A percentile compares a stretch with the other conserved stretches of the same genome.
Conservation (phyloP, 2,329 filamentous ascomycete genomes). For the Akanthomyces muscarius region DNA sequence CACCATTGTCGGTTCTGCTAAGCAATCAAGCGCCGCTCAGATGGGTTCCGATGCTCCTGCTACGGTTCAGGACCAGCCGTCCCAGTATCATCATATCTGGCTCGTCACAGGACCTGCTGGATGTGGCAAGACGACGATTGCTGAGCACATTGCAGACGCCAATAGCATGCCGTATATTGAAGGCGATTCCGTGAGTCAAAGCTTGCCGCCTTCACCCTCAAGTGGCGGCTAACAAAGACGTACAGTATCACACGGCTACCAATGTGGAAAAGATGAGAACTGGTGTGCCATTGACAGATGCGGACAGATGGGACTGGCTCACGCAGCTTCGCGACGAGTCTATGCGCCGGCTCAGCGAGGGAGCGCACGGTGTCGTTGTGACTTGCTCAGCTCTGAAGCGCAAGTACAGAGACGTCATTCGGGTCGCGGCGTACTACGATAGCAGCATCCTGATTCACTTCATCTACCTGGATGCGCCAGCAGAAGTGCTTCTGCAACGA, state of each 20-base stretch:
- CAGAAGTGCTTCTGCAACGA: conserved; percentile 70
- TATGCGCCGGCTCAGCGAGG: conserved; percentile 50
- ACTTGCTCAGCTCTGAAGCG: conserved; percentile 95
- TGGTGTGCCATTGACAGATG: conserved; percentile 81
- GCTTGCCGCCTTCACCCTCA: conserved; percentile 11
- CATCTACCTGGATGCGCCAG: conserved; percentile 78
- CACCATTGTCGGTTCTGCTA: conserved; percentile 27
- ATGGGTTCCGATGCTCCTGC: conserved; percentile 18
- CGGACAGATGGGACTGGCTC: conserved; percentile 97
- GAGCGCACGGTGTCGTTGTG: conserved; percentile 75
- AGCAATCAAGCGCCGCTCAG: conserved; percentile 19
- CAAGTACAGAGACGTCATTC: conserved; percentile 92
- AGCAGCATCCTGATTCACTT: conserved; percentile 80
- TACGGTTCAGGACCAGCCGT: conserved; percentile 19
- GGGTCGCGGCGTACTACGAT: conserved; percentile 72
- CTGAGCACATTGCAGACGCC: conserved; percentile 57
- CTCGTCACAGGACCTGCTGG: conserved; percentile 75
- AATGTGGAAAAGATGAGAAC: conserved; percentile 90
- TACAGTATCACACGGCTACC: conserved; percentile 66
- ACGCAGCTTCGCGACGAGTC: conserved; percentile 69
- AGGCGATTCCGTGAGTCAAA: conserved; percentile 65
- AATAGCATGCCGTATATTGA: conserved; percentile 69
- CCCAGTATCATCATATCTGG: conserved; percentile 66
- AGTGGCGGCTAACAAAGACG: conserved; percentile 23
- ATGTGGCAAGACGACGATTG: conserved; percentile 75